Evolutionary conservation across 768 basidiomycete species (phyloP).

Genomic region (Melanogaster broomeanus): DNA sequence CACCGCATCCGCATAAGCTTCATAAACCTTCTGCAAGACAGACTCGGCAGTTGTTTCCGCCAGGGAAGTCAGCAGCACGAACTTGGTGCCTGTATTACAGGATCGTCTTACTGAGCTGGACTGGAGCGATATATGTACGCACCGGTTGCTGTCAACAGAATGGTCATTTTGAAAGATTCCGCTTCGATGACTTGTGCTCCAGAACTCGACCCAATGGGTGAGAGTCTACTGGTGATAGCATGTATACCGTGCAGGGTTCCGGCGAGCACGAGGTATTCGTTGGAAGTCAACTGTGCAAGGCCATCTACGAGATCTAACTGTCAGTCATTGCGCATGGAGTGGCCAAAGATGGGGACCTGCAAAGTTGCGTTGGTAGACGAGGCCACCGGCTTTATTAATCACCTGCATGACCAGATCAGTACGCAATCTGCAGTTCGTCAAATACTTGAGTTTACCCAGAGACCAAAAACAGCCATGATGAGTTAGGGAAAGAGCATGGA

Average conservation of each 20-base stretch:
- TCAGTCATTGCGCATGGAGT: background rate
- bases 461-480: slow-evolving; percentile 76
- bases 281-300: slow-evolving; percentile 86
- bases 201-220: slow-evolving; percentile 79
- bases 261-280: slow-evolving; percentile 94
- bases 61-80: slow-evolving; percentile 87
- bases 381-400: slow-evolving; percentile 97
- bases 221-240: slow-evolving; percentile 93
- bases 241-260: slow-evolving; percentile 98
- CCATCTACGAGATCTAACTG: slow-evolving; percentile 58
- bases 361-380: slow-evolving; percentile 92
- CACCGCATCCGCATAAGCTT: slow-evolving; percentile 90
- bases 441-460: slow-evolving; percentile 60
- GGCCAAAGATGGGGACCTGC: slow-evolving; percentile 55
- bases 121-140: background rate
- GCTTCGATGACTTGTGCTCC: slow-evolving; percentile 95
- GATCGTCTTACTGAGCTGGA: background rate
- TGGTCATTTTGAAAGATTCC: slow-evolving; percentile 93
- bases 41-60: slow-evolving; percentile 69
- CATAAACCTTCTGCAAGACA: slow-evolving; percentile 84
- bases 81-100: slow-evolving; percentile 77
- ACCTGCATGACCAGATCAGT: slow-evolving; percentile 49
- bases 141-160: slow-evolving; percentile 92
- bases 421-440: background rate
- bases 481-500: background rate